Conservation (phyloP, 129 eudicot genomes). For the Helianthus annuus region DNA sequence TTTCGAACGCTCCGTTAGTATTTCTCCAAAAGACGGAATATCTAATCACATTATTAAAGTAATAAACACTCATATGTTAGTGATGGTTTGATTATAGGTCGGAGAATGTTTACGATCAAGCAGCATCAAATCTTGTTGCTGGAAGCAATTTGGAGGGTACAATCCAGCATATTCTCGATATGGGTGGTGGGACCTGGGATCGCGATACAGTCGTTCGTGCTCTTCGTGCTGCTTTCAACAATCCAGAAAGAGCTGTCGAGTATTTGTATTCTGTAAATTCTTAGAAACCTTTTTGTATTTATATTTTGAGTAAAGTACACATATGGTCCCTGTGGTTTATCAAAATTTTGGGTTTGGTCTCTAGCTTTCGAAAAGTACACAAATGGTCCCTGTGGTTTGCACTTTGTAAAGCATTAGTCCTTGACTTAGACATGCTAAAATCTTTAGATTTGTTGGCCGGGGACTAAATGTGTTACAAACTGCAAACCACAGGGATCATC, state of each 20-base stretch:
- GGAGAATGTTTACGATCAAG: slow-evolving; percentile 68
- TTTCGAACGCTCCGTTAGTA: slow-evolving; percentile 52
- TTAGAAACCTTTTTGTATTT: background rate
- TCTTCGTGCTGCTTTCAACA: slow-evolving; percentile 91
- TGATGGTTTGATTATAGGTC: slow-evolving; percentile 40
- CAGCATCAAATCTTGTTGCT: slow-evolving; percentile 87
- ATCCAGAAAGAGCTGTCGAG: slow-evolving; percentile 96
- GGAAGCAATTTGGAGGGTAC: slow-evolving; percentile 75
- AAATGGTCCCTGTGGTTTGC: no score
- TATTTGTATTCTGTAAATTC: slow-evolving; percentile 78
- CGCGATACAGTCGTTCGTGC: slow-evolving; percentile 91
- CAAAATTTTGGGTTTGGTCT: no score
- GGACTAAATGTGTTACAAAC: no score
- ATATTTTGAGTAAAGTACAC: no score
- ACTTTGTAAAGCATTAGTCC: no score
- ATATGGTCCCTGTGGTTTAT: no score
- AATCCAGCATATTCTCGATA: slow-evolving; percentile 86
- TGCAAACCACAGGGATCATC: no score
- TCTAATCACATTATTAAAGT: background rate
- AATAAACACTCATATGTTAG: background rate
- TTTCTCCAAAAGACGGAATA: background rate
- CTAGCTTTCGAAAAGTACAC: no score
- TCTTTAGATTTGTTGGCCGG: no score
- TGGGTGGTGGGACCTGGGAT: slow-evolving; percentile 98
- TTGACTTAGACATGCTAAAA: no score